Evolutionary conservation across 2,329 filamentous ascomycete genomes (phyloP).

Genomic region (Aspergillus novofumigatus): DNA sequence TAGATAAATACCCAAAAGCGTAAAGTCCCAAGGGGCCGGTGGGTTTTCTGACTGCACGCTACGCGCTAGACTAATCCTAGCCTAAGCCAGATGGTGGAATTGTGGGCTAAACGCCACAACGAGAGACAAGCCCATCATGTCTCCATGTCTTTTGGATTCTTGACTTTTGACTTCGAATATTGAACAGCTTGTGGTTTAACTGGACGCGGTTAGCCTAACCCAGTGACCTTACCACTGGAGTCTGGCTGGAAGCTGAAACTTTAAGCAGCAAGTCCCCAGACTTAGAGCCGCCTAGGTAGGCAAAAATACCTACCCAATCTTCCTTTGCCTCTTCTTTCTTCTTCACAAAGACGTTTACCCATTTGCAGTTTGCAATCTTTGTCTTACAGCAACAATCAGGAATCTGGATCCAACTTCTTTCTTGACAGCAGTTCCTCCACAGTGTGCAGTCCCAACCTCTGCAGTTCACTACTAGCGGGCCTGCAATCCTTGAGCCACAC

Average conservation of each 20-base stretch:
- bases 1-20: not conserved
- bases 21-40: slow-evolving; percentile 9
- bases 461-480: slow-evolving; percentile 21
- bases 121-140: slow-evolving; percentile 12
- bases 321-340: not conserved
- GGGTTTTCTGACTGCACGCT: slow-evolving; percentile 17
- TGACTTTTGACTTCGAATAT: not conserved
- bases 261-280: not conserved
- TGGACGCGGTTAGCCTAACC: not conserved
- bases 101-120: slow-evolving; percentile 23
- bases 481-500: slow-evolving; percentile 22
- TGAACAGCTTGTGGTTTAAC: not conserved
- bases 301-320: not conserved
- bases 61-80: slow-evolving; percentile 1
- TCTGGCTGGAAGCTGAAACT: not conserved
- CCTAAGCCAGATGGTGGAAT: not conserved
- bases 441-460: slow-evolving; percentile 5
- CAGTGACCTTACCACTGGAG: not conserved
- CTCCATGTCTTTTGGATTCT: not conserved
- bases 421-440: not conserved
- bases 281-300: not conserved
- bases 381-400: not conserved
- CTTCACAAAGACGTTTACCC: not conserved
- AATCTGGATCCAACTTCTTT: not conserved
- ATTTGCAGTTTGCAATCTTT: not conserved